Percentiles rank a stretch among this genome's conserved stretches.
Conservation (phyloP, 1,284 basidiomycete genomes). For the Farysia itapuensis region DNA sequence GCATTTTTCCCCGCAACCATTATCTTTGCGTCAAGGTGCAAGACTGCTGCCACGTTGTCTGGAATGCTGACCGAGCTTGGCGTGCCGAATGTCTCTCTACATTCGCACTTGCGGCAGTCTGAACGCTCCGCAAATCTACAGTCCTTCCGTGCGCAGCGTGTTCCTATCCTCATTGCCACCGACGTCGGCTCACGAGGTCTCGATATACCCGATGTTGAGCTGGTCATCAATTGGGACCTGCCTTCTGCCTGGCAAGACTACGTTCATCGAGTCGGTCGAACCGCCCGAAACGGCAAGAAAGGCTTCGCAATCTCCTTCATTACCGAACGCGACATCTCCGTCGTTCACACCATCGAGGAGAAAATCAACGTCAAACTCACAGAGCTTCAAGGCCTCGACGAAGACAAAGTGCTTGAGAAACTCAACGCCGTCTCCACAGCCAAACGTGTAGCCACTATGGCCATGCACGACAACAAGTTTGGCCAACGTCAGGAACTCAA, state of each 20-base stretch:
- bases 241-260: slow-evolving; percentile 69
- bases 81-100: slow-evolving; percentile 84
- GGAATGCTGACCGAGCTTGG: slow-evolving; percentile 70
- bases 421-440: slow-evolving; percentile 87
- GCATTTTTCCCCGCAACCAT: slow-evolving; percentile 74
- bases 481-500: slow-evolving; percentile 83
- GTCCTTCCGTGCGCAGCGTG: slow-evolving; percentile 75
- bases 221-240: slow-evolving; percentile 96
- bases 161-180: slow-evolving; percentile 55
- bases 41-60: slow-evolving; percentile 77
- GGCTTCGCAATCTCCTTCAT: slow-evolving; percentile 92
- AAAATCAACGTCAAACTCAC: slow-evolving; percentile 69
- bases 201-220: slow-evolving; percentile 71
- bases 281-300: slow-evolving; percentile 85
- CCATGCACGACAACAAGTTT: slow-evolving; percentile 82
- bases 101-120: slow-evolving; percentile 88
- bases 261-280: slow-evolving; percentile 71
- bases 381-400: slow-evolving; percentile 63
- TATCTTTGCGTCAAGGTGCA: slow-evolving; percentile 85
- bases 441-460: slow-evolving; percentile 87
- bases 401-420: slow-evolving; percentile 79
- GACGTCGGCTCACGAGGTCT: slow-evolving; percentile 59
- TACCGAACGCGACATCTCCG: slow-evolving; percentile 86
- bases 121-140: slow-evolving; percentile 80
- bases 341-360: slow-evolving; percentile 79